Percentiles rank a stretch among this genome's conserved stretches.
Evolutionary conservation across 2,329 filamentous ascomycete genomes (phyloP).

Genomic region (Fusarium chaquense): DNA sequence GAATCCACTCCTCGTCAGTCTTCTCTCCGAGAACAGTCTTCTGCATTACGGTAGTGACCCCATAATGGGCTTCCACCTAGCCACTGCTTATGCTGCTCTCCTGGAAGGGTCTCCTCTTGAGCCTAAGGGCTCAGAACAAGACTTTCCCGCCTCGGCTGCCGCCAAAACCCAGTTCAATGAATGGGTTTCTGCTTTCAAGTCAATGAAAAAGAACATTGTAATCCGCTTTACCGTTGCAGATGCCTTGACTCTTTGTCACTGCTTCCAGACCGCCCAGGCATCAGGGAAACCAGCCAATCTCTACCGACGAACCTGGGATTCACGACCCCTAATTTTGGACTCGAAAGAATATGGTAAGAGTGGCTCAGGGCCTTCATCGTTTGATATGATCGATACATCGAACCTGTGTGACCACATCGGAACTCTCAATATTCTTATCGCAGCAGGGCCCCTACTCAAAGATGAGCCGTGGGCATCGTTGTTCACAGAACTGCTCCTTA

Average conservation of each 20-base stretch:
- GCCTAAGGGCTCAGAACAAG: constrained; percentile 24
- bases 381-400: constrained; percentile 69
- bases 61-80: constrained; percentile 68
- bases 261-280: constrained; percentile 58
- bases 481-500: constrained; percentile 61
- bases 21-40: constrained; percentile 50
- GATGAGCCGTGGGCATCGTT: constrained; percentile 59
- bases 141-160: constrained; percentile 48
- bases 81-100: constrained; percentile 58
- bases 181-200: constrained; percentile 59
- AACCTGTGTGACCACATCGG: constrained; percentile 58
- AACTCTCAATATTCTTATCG: constrained; percentile 54
- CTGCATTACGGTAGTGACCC: constrained; percentile 65
- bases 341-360: constrained; percentile 54
- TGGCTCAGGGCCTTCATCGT: constrained; percentile 55
- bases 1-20: constrained; percentile 62
- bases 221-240: constrained; percentile 64
- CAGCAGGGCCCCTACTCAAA: constrained; percentile 62
- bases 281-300: constrained; percentile 53
- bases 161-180: constrained; percentile 60
- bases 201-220: constrained; percentile 47
- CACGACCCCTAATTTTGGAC: constrained; percentile 58
- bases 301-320: constrained; percentile 58
- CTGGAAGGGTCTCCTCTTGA: constrained; percentile 56
- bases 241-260: constrained; percentile 64